A percentile compares a stretch with the other conserved stretches of the same genome.
phyloP scores from a whole-genome alignment of 1,284 basidiomycete genomes.

The Hypsizygus ulmarius region DNA sequence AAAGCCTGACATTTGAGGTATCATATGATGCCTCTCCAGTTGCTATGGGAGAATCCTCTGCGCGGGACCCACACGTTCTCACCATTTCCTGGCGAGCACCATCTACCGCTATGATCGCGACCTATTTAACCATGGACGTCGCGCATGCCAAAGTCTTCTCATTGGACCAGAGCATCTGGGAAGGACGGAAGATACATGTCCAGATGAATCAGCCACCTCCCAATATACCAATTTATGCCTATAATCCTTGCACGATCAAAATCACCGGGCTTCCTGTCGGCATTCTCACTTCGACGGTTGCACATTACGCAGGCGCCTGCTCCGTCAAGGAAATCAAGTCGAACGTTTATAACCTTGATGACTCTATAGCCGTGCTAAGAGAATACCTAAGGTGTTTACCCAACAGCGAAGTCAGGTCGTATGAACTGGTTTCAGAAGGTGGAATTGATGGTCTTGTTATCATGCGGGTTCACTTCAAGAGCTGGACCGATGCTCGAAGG shows the following conservation, averaged over 20 bases:
- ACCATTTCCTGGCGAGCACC: slow-evolving; percentile 45
- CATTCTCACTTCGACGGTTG: slow-evolving; percentile 16
- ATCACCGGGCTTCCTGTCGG: slow-evolving; percentile 28
- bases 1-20: slow-evolving; percentile 36
- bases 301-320: slow-evolving; percentile 8
- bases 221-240: slow-evolving; percentile 17
- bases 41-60: slow-evolving; percentile 34
- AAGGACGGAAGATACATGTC: slow-evolving; percentile 39
- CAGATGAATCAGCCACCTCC: slow-evolving; percentile 34
- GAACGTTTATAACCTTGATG: slow-evolving; percentile 10
- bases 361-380: slow-evolving; percentile 11
- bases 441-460: slow-evolving; percentile 25
- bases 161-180: slow-evolving; percentile 31
- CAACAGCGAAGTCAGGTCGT: slow-evolving; percentile 10
- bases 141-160: slow-evolving; percentile 27
- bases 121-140: slow-evolving; percentile 27
- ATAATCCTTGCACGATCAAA: slow-evolving; percentile 30
- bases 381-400: slow-evolving; percentile 12
- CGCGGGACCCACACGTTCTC: slow-evolving; percentile 31
- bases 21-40: slow-evolving; percentile 31
- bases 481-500: slow-evolving; percentile 41
- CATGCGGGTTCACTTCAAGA: slow-evolving; percentile 39
- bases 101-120: slow-evolving; percentile 34
- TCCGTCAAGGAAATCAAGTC: slow-evolving; percentile 15
- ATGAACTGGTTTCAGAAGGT: slow-evolving; percentile 14